Conservation (phyloP, 495 filamentous ascomycete genomes). For the Achaetomiella virescens region DNA sequence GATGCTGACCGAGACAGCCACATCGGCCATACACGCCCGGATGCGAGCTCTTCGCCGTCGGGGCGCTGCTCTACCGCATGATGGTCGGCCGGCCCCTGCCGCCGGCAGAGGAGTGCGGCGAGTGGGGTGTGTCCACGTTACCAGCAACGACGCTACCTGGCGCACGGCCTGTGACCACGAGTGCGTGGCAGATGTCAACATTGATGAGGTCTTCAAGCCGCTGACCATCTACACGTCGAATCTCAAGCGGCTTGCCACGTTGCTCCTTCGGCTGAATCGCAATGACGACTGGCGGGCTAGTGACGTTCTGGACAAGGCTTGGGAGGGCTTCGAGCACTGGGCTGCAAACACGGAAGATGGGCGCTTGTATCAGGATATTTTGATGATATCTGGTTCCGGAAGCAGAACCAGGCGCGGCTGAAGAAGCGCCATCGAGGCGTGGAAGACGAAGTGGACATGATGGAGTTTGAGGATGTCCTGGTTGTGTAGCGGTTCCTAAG, state of each 20-base stretch:
- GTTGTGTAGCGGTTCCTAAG: not conserved
- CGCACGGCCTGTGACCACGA: not conserved
- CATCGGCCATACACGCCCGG: slow-evolving; percentile 26
- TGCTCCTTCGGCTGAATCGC: slow-evolving; percentile 23
- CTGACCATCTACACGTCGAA: slow-evolving; percentile 19
- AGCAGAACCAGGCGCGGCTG: slow-evolving; percentile 14
- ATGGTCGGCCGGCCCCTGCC: slow-evolving; percentile 28
- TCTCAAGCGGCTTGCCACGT: slow-evolving; percentile 18
- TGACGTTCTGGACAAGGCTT: slow-evolving; percentile 18
- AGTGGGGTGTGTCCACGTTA: slow-evolving; percentile 22
- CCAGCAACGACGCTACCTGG: not conserved
- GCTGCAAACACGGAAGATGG: slow-evolving; percentile 23
- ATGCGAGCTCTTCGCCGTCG: slow-evolving; percentile 33
- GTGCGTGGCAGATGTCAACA: slow-evolving; percentile 24
- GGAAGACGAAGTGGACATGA: not conserved
- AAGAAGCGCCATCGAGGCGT: not conserved
- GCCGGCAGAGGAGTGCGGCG: slow-evolving; percentile 23
- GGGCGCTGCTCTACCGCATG: slow-evolving; percentile 34
- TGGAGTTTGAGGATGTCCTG: not conserved
- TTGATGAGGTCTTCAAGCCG: slow-evolving; percentile 9
- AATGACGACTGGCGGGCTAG: slow-evolving; percentile 12
- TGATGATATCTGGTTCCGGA: slow-evolving; percentile 25
- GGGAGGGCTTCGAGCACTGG: slow-evolving; percentile 27
- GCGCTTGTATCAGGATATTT: slow-evolving; percentile 19
- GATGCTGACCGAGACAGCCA: slow-evolving; percentile 14